phyloP scores from a whole-genome alignment of 2,329 filamentous ascomycete species.

The Monilinia polystroma region DNA sequence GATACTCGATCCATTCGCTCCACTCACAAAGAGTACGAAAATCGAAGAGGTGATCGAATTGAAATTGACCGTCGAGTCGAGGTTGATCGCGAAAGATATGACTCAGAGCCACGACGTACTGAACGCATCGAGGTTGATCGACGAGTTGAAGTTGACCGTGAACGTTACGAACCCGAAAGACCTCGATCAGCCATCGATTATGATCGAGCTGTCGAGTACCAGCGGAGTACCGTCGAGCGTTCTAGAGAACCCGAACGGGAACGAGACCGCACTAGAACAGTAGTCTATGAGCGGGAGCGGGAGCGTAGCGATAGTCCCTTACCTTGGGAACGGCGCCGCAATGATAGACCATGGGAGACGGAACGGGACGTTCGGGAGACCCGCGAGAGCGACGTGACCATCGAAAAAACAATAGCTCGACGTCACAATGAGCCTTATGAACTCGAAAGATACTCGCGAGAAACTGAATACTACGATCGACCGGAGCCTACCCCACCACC shows the following conservation, averaged over 20 bases:
- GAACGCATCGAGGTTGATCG: conserved; percentile 38
- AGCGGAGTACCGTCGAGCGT: conserved; percentile 31
- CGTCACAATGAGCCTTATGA: conserved; percentile 44
- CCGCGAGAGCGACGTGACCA: conserved; percentile 27
- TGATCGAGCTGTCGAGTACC: conserved; percentile 30
- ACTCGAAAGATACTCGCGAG: conserved; percentile 58
- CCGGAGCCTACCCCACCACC: conserved; percentile 51
- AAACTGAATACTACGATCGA: conserved; percentile 61
- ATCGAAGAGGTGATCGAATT: conserved; percentile 35
- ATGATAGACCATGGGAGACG: conserved; percentile 33
- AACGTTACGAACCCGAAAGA: conserved; percentile 32
- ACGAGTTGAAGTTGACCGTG: conserved; percentile 32
- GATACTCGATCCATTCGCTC: conserved; percentile 35
- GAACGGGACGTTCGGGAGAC: conserved; percentile 36
- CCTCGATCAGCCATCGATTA: conserved; percentile 34
- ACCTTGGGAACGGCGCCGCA: conserved; percentile 40
- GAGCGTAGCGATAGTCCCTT: conserved; percentile 28
- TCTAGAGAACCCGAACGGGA: conserved; percentile 42
- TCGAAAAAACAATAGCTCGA: conserved; percentile 31
- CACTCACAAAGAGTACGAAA: conserved; percentile 32
- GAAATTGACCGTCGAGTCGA: conserved; percentile 39
- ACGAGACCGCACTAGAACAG: conserved; percentile 38
- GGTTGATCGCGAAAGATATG: conserved; percentile 25
- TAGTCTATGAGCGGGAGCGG: conserved; percentile 43
- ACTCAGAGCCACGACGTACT: neutral